Conservation (phyloP, 306 rosid genomes). For the Crotalaria pallida region DNA sequence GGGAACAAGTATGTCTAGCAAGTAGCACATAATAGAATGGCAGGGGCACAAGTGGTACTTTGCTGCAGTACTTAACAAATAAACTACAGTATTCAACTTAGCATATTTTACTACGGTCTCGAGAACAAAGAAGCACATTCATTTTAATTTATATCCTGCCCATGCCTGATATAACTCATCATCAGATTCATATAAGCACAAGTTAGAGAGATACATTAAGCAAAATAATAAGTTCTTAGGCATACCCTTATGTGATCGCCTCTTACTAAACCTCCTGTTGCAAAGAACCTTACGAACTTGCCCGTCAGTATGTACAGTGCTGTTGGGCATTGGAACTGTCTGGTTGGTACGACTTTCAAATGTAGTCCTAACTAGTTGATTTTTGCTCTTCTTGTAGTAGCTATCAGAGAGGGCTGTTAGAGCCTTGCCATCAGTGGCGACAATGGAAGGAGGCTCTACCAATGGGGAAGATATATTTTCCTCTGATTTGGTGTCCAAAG, state of each 20-base stretch:
- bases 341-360: constrained; percentile 46
- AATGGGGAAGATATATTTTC: constrained; percentile 35
- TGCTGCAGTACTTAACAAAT: background rate
- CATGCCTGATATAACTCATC: background rate
- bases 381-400: constrained; percentile 81
- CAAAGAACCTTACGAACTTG: constrained; percentile 44
- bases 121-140: background rate
- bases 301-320: constrained; percentile 33
- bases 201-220: constrained; percentile 3
- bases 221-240: constrained; percentile 12
- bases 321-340: constrained; percentile 34
- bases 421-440: constrained; percentile 39
- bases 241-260: constrained; percentile 65
- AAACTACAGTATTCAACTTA: constrained; percentile 2
- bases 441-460: constrained; percentile 36
- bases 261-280: constrained; percentile 51
- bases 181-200: constrained; percentile 1
- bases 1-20: background rate
- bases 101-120: constrained; percentile 13
- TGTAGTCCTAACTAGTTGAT: constrained; percentile 74
- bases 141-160: constrained; percentile 5
- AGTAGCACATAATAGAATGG: background rate
- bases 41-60: background rate
- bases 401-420: constrained; percentile 56
- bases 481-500: constrained; percentile 32